Percentiles rank a stretch among this genome's conserved stretches.
Evolutionary conservation across 179 eudicot species (phyloP).

Genomic region (Monotropa hypopitys): DNA sequence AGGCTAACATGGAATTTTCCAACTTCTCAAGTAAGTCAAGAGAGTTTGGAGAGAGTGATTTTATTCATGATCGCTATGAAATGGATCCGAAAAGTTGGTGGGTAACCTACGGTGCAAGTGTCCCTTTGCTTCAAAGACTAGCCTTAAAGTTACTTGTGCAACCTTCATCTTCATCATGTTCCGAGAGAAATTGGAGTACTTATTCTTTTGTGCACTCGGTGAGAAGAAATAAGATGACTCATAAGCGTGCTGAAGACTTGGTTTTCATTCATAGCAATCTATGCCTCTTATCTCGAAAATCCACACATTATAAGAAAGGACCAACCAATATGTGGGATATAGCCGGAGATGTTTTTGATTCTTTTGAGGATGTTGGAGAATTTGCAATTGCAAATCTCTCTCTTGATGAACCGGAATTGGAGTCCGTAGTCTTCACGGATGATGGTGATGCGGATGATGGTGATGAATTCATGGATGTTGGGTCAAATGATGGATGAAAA

Average conservation of each 20-base stretch:
- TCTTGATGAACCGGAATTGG: background rate
- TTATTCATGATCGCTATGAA: background rate
- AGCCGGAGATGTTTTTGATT: conserved; percentile 1
- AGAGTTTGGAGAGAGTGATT: background rate
- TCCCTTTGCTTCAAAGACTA: background rate
- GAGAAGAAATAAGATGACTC: conserved; percentile 7
- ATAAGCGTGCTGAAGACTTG: conserved; percentile 2
- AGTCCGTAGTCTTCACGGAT: background rate
- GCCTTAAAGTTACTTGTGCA: background rate
- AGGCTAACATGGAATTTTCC: too few relatives aligned
- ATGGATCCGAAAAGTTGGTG: background rate
- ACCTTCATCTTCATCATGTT: too few relatives aligned
- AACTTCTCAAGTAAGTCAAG: background rate
- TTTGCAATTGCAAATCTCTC: background rate
- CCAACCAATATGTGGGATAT: conserved; percentile 5
- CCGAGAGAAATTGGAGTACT: too few relatives aligned
- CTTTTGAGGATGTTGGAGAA: background rate
- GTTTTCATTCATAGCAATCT: conserved; percentile 12
- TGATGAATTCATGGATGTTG: background rate
- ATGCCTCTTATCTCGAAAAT: background rate
- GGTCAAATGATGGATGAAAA: too few relatives aligned
- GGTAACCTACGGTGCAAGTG: background rate
- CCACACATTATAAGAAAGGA: background rate
- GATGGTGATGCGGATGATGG: background rate
- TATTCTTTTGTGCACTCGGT: too few relatives aligned